Conservation (phyloP, 2,329 filamentous ascomycete genomes). For the Aspergillus proliferans region DNA sequence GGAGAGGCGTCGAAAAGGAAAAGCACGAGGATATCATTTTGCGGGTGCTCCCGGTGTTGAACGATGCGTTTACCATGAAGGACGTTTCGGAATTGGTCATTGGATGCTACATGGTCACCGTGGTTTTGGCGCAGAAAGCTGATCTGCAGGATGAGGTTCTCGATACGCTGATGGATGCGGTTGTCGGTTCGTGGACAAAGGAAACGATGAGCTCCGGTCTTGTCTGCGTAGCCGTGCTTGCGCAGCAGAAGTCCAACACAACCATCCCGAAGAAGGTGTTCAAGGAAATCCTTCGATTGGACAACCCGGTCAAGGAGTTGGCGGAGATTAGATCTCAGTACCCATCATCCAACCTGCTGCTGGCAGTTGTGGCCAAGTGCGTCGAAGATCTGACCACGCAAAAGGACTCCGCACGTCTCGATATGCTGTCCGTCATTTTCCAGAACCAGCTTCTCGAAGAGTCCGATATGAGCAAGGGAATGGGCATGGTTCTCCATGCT, state of each 20-base stretch:
- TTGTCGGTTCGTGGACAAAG: conserved; percentile 67
- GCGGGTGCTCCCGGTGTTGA: conserved; percentile 62
- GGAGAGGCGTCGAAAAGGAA: conserved; percentile 67
- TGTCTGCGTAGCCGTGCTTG: conserved; percentile 72
- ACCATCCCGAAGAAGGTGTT: conserved; percentile 64
- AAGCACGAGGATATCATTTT: conserved; percentile 73
- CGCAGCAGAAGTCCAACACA: conserved; percentile 67
- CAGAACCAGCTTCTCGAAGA: conserved; percentile 26
- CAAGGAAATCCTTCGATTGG: conserved; percentile 42
- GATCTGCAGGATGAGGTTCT: conserved; percentile 71
- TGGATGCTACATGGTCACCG: conserved; percentile 84
- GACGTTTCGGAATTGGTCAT: conserved; percentile 73
- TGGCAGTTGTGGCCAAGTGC: conserved; percentile 33
- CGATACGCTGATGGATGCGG: conserved; percentile 83
- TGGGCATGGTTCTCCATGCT: conserved; percentile 29
- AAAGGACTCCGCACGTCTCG: conserved; percentile 39
- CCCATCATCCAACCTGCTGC: conserved; percentile 27
- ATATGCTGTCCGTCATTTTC: conserved; percentile 36
- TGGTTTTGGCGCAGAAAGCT: conserved; percentile 78
- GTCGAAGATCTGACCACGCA: conserved; percentile 27
- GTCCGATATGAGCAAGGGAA: conserved; percentile 23
- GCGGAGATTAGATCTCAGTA: conserved; percentile 30
- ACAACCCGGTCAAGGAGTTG: conserved; percentile 27
- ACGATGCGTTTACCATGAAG: conserved; percentile 69
- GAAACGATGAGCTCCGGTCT: conserved; percentile 69